phyloP scores from a whole-genome alignment of 139 green algal genomes.

The Axilococcus clingmanii region DNA sequence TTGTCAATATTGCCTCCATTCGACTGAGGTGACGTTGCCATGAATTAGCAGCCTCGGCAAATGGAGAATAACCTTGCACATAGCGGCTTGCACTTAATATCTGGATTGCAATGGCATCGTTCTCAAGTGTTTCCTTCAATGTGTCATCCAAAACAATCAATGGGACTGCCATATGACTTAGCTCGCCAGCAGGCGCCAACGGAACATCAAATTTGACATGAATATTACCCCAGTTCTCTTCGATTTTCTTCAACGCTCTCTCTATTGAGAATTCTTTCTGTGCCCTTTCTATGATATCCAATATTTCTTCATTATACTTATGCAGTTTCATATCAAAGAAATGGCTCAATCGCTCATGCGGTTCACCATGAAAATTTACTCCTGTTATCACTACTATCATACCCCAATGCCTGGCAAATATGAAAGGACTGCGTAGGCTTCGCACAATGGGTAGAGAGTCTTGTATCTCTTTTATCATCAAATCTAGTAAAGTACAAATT shows the following conservation, averaged over 20 bases:
- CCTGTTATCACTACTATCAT: slow-evolving; percentile 53
- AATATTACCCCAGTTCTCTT: background rate
- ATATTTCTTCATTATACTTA: slow-evolving; percentile 74
- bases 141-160: slow-evolving; percentile 44
- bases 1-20: slow-evolving; percentile 66
- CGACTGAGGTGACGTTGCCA: slow-evolving; percentile 83
- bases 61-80: slow-evolving; percentile 64
- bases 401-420: slow-evolving; percentile 82
- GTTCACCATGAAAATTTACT: slow-evolving; percentile 25
- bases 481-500: slow-evolving; percentile 74
- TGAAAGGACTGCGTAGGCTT: slow-evolving; percentile 79
- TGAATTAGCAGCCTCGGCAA: slow-evolving; percentile 64
- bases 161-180: background rate
- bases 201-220: background rate
- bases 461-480: slow-evolving; percentile 72
- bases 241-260: background rate
- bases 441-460: slow-evolving; percentile 74
- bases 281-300: slow-evolving; percentile 81
- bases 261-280: slow-evolving; percentile 63
- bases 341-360: slow-evolving; percentile 66
- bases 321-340: slow-evolving; percentile 78
- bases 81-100: slow-evolving; percentile 68
- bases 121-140: slow-evolving; percentile 73
- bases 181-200: background rate
- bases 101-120: slow-evolving; percentile 82